Percentiles rank a stretch among this genome's conserved stretches.
Conservation (phyloP, 2,329 filamentous ascomycete species). For the Aspergillus candidus region DNA sequence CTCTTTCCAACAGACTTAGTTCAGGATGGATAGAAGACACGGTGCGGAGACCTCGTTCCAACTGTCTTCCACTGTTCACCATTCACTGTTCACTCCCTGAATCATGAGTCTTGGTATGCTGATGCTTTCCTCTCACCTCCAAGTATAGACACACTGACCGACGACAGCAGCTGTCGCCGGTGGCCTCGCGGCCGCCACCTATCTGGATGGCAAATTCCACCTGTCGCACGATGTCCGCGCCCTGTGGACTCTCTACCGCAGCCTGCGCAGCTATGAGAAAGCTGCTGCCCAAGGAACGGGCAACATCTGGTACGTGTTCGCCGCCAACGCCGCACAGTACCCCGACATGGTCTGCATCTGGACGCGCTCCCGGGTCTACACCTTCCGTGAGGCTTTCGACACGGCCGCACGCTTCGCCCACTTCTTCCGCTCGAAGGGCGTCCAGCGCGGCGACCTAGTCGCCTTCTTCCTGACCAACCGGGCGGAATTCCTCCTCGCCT, state of each 20-base stretch:
- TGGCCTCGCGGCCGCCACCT: conserved; percentile 25
- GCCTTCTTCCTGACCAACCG: conserved; percentile 63
- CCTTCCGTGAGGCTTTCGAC: conserved; percentile 52
- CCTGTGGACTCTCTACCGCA: conserved; percentile 41
- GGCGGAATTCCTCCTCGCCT: conserved; percentile 60
- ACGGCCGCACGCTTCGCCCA: conserved; percentile 56
- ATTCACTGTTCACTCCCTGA: too few species aligned
- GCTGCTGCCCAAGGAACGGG: conserved; percentile 47
- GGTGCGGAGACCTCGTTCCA: too few species aligned
- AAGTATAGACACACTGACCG: too few species aligned
- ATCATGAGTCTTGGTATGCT: too few species aligned
- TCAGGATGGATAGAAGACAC: too few species aligned
- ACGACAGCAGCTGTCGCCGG: conserved; percentile 20
- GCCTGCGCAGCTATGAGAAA: conserved; percentile 43
- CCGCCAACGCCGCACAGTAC: conserved; percentile 48
- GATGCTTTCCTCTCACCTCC: too few species aligned
- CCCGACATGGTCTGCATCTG: conserved; percentile 58
- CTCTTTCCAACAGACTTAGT: too few species aligned
- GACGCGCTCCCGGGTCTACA: conserved; percentile 58
- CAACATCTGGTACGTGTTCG: conserved; percentile 63
- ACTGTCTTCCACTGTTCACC: too few species aligned
- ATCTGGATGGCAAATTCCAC: conserved; percentile 60
- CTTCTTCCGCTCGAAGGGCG: conserved; percentile 55
- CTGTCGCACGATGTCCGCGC: conserved; percentile 54
- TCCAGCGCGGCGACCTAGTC: conserved; percentile 56